Evolutionary conservation across 2,329 filamentous ascomycete genomes (phyloP), one percentile per base, ranked within the genome.

Genomic region (Blumeriella jaapii): DNA sequence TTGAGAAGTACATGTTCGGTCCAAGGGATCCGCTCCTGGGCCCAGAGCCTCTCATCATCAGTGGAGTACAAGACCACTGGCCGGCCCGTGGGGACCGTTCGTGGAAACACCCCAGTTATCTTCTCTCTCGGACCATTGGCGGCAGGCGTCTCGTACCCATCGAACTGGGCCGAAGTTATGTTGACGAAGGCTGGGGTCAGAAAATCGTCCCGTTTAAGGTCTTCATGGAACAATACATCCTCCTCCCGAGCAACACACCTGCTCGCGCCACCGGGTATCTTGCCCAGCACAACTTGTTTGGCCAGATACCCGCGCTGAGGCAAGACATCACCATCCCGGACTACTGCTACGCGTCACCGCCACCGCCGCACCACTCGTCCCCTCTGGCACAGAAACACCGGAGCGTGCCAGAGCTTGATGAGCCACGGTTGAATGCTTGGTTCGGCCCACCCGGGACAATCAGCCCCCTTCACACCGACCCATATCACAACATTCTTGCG

Each of bases 391-490:
- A 57, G 18, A 59, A 58, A 31, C 61, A 62, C 41, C 16, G 47
- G 6, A 30, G 63, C 10, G 52, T 53, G 3, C 59, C 60, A 2
- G 58, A 60, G 23, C 58, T 70, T 9, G 65, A 64, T 5, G 67
- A 73, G 14, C 84, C 84, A 0, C 63, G 82, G 27, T 66, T 93
- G 12, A 93, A 96, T 58, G 86, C 84, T 6, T 98, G 91, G 91
- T 80, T 96, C 44, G 91, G 91, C 0, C 91, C 91, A 0, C 65
- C 76, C 0, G 78, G 76, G 31, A 96, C 91, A 0, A 87, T 94
- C 44, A 94, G 86, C 1, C 91, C 91, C 1, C 65, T 96, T 1
- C 91, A 98, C 57, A 93, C 85, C 2, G 91, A 96, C 52, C 84
- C 82, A 1, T 93, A 95, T 56, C 84, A 95, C 55, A 96, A 96